Evolutionary conservation across 1,284 basidiomycete genomes (phyloP).

Genomic region (Malassezia caprae): DNA sequence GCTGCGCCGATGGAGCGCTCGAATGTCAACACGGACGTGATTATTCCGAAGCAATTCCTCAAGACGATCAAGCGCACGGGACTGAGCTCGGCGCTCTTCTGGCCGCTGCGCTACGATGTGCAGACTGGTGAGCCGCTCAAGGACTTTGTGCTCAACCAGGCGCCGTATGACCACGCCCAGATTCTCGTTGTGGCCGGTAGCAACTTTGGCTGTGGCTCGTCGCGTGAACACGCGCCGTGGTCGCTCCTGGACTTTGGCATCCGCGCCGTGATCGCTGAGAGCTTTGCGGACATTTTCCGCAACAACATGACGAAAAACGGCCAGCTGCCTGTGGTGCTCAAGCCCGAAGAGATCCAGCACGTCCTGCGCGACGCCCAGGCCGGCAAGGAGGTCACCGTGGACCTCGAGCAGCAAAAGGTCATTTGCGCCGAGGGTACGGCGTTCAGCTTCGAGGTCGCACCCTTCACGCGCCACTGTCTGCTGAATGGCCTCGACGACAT

Average conservation of each 20-base stretch:
- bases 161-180: slow-evolving; percentile 31
- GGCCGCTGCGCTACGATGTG: slow-evolving; percentile 39
- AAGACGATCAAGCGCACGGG: slow-evolving; percentile 47
- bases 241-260: slow-evolving; percentile 45
- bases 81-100: slow-evolving; percentile 41
- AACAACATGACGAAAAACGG: slow-evolving; percentile 46
- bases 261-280: slow-evolving; percentile 36
- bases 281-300: slow-evolving; percentile 41
- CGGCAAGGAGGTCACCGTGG: slow-evolving; percentile 36
- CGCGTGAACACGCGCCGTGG: slow-evolving; percentile 45
- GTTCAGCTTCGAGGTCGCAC: slow-evolving; percentile 30
- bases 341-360: slow-evolving; percentile 26
- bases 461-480: slow-evolving; percentile 40
- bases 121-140: slow-evolving; percentile 34
- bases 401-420: slow-evolving; percentile 35
- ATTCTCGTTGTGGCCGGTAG: slow-evolving; percentile 39
- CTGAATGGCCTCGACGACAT: slow-evolving; percentile 44
- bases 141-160: slow-evolving; percentile 38
- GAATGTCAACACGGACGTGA: slow-evolving; percentile 46
- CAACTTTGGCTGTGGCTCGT: slow-evolving; percentile 46
- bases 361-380: slow-evolving; percentile 35
- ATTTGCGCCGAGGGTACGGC: slow-evolving; percentile 31
- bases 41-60: slow-evolving; percentile 47
- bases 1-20: slow-evolving; percentile 41
- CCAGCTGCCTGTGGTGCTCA: slow-evolving; percentile 31